These are phyloP conservation scores for Atractiella rhizophila DNA, from an alignment of 768 basidiomycete species.

Conservation along the genomic window DNA sequence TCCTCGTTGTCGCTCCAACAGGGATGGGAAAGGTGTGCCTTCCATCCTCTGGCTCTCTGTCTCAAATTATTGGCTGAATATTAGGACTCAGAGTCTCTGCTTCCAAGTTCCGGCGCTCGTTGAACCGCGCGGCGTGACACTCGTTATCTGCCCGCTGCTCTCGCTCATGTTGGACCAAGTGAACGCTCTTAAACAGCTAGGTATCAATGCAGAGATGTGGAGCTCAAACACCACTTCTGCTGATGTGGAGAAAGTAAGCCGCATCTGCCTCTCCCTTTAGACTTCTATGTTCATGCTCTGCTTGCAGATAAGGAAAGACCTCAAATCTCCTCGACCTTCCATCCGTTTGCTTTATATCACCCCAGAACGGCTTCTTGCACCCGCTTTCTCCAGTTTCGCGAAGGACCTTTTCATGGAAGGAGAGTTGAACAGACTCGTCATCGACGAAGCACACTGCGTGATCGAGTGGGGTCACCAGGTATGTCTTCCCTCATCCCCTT, in stretches of 20 bases:
- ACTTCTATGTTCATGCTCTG: background rate
- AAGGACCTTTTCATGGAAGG: constrained; percentile 29
- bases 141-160: background rate
- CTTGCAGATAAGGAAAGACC: constrained; percentile 34
- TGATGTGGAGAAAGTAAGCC: constrained; percentile 34
- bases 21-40: constrained; percentile 84
- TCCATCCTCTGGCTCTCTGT: too few species aligned
- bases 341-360: constrained; percentile 51
- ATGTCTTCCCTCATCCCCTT: too few species aligned
- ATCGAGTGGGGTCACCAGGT: background rate
- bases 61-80: too few species aligned
- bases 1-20: constrained; percentile 34
- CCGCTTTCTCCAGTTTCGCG: constrained; percentile 32
- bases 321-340: constrained; percentile 33
- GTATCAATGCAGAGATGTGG: constrained; percentile 33
- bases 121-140: constrained; percentile 26
- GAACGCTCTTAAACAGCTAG: constrained; percentile 20
- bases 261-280: background rate
- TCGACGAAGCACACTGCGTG: constrained; percentile 39
- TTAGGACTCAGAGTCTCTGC: constrained; percentile 53
- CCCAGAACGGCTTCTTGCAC: constrained; percentile 40
- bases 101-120: constrained; percentile 58
- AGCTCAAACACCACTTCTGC: constrained; percentile 36
- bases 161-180: constrained; percentile 5
- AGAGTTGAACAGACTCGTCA: constrained; percentile 43